A percentile compares a stretch with the other conserved stretches of the same genome.
phyloP scores from a whole-genome alignment of 2,329 filamentous ascomycete genomes.

The Neocatenulostroma microsporum region DNA sequence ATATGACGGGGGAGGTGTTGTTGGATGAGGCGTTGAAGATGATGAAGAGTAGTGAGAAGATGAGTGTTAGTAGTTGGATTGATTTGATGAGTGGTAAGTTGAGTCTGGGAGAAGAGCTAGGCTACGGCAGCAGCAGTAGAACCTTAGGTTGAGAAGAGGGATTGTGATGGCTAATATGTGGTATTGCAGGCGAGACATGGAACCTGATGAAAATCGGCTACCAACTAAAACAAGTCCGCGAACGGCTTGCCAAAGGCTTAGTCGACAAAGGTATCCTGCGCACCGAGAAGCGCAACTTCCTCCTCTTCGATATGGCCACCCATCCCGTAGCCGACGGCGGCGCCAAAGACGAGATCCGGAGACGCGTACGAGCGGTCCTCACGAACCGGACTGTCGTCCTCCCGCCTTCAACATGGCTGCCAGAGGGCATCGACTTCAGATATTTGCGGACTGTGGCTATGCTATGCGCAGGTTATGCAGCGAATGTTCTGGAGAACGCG shows the following conservation, averaged over 20 bases:
- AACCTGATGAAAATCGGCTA: conserved; percentile 99
- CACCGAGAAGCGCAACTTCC: conserved; percentile 98
- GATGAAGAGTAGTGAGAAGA: conserved; percentile 99
- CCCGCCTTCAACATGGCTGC: conserved; percentile 76
- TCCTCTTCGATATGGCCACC: conserved; percentile 99
- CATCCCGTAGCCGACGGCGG: conserved; percentile 94
- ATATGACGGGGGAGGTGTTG: conserved; percentile 90
- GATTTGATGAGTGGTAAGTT: conserved; percentile 93
- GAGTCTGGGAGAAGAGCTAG: too few relatives aligned
- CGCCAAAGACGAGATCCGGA: conserved; percentile 94
- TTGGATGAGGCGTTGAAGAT: conserved; percentile 98
- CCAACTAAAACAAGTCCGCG: conserved; percentile 97
- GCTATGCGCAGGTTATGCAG: conserved; percentile 96
- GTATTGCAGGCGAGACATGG: conserved; percentile 80
- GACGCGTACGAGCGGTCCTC: conserved; percentile 83
- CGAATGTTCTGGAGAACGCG: conserved; percentile 97
- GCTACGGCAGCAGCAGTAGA: too few relatives aligned
- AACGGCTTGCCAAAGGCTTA: conserved; percentile 91
- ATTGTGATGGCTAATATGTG: conserved; percentile 17
- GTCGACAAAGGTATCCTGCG: conserved; percentile 98
- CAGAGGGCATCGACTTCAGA: conserved; percentile 89
- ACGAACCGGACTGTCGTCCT: conserved; percentile 92
- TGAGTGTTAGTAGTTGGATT: conserved; percentile 99
- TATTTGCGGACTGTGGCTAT: conserved; percentile 87
- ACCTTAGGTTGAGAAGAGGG: neutral